Evolutionary conservation across 1,284 basidiomycete genomes (phyloP), one percentile per base, ranked within the genome.

Genomic region (Apiotrichum sp.): DNA sequence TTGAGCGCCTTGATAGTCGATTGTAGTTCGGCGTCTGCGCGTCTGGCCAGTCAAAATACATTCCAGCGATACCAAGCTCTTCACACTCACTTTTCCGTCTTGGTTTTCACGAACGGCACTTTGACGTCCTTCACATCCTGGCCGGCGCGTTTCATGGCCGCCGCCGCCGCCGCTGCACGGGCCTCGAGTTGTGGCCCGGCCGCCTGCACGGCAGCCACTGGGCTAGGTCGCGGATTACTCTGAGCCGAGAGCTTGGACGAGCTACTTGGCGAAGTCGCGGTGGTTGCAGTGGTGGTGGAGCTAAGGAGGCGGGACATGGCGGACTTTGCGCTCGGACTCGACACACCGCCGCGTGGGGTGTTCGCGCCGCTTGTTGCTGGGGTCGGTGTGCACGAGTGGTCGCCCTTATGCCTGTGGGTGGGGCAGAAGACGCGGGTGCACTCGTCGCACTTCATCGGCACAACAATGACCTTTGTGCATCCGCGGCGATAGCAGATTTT

Each of bases 61-160:
- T 36, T 36, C 35, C 11, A 11, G 35, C 6, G n/a, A n/a, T n/a
- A n/a, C n/a, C n/a, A n/a, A n/a, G n/a, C n/a, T n/a, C n/a, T n/a
- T 36, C 11, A 6, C 35, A 65, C 73, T 65, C 63, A 73, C 73
- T 73, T 73, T 52, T 73, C 71, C 4, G 59, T 58, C 55, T 72
- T 75, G 14, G 67, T 63, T 61, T 75, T 75, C 61, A 73, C 69
- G 50, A 75, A 72, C 29, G 69, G 70, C 33, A 69, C 71, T 59
- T 73, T 75, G 46, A 70, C 73, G 59, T 73, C 72, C 55, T 71
- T 75, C 46, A 70, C 73, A 57, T 75, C 72, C 55, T 71, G 69
- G 1, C 73, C 73, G 6, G 73, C 71, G 22, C 73, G 63, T 58
- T 66, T 68, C 41, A 73, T 47, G 31, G 73, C 73, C 6, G 71